These are phyloP conservation scores for Hymenoscyphus salicellus DNA, from an alignment of 2,329 filamentous ascomycete species.

Conservation along the genomic window DNA sequence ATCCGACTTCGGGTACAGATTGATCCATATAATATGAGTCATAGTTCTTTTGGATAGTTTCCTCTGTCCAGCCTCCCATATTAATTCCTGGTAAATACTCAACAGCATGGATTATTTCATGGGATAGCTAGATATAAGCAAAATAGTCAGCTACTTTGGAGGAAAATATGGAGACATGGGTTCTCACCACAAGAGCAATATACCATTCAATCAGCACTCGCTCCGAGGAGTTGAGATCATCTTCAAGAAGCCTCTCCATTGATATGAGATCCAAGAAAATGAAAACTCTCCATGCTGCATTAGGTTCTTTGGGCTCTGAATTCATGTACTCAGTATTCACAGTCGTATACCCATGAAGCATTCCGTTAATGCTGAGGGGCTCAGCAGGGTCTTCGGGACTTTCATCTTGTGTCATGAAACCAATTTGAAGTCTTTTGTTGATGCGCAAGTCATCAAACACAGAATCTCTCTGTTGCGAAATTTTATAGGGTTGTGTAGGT, in stretches of 20 bases:
- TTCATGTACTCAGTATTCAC: neutral
- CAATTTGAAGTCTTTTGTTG: neutral
- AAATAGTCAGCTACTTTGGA: neutral
- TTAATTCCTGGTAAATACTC: neutral
- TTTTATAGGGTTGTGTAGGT: neutral
- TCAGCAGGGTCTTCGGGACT: neutral
- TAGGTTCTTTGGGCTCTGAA: neutral
- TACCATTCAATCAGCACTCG: neutral
- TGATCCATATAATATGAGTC: neutral
- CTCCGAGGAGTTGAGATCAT: neutral
- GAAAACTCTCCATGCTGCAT: neutral
- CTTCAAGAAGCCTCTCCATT: neutral
- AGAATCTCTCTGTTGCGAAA: neutral
- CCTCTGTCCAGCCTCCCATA: neutral
- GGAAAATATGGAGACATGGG: neutral
- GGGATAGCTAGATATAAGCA: neutral
- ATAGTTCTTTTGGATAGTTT: neutral
- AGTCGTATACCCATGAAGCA: neutral
- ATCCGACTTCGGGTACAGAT: neutral
- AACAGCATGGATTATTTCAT: neutral
- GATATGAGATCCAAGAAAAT: neutral
- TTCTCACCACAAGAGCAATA: neutral
- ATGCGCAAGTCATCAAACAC: neutral
- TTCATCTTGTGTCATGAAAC: neutral
- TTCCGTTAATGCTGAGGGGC: neutral